Base-by-base conservation (phyloP, 1,284 basidiomycete genomes). In the Anthracocystis walkeri region DNA sequence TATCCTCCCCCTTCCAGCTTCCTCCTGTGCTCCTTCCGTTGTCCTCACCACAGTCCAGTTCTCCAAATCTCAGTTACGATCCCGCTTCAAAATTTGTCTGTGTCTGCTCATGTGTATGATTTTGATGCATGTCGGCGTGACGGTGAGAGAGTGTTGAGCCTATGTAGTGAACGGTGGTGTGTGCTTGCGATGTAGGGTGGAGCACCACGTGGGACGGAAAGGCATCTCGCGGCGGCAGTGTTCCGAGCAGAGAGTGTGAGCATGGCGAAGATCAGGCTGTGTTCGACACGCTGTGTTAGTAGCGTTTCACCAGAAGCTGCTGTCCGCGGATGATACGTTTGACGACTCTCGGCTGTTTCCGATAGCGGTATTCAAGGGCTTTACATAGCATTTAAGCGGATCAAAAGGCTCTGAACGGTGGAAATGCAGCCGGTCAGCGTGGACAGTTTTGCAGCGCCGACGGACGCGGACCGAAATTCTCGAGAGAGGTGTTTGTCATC, bases 81-180 rank as follows among this genome's bases (percentile, higher is more conserved):
- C 31, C 27, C 29, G 27, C 29, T 31, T 31, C 27, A 49, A n/a
- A n/a, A 31, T 7, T 4, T n/a, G 16, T n/a, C 7, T 21, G 27
- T 49, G 48, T 29, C 48, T 49, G 48, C 29, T 49, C 48, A 8
- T 11, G 27, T 31, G 48, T 49, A 18, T 31, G 27, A 11, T 31
- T 4, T 18, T 29, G 11, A 49, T n/a, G 48, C 11, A 10, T 20
- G 8, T 18, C 29, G 7, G 4, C 10, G n/a, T 20, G 27, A 31
- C 27, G 2, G 18, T 18, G 27, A 20, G 11, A 27, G 7, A 23
- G 18, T 31, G 40, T 29, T 18, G 29, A 31, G 48, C 20, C 12
- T 7, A 4, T 25, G 14, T 46, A n/a, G n/a, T n/a, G n/a, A n/a
- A n/a, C 11, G 45, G 12, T 46, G 3, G 45, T 20, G 11, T 1